Percentiles rank a stretch among this genome's conserved stretches.
Evolutionary conservation across 2,329 filamentous ascomycete species (phyloP).

Genomic region (Gaeumannomyces sp.): DNA sequence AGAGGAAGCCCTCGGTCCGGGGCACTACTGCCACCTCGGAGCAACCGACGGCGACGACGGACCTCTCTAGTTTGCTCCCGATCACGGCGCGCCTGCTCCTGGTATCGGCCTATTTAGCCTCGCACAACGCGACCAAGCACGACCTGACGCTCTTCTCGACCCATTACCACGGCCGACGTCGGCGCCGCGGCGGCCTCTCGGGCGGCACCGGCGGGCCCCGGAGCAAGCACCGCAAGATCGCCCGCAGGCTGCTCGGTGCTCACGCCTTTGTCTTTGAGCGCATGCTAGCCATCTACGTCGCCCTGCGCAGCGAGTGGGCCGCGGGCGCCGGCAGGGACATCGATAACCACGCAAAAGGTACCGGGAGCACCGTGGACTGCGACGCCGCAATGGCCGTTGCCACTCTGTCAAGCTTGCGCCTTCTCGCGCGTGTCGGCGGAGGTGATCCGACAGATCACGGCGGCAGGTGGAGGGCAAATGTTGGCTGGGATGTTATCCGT

Average conservation of each 20-base stretch:
- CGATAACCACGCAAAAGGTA: conserved; percentile 14
- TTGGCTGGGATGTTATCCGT: conserved; percentile 70
- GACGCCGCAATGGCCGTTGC: conserved; percentile 61
- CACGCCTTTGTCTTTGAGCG: conserved; percentile 73
- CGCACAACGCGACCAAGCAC: conserved; percentile 69
- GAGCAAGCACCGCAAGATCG: conserved; percentile 62
- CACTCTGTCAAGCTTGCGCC: conserved; percentile 63
- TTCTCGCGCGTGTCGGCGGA: conserved; percentile 58
- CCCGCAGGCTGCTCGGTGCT: conserved; percentile 69
- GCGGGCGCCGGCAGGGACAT: conserved; percentile 19
- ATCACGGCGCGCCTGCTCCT: conserved; percentile 69
- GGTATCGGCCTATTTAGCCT: conserved; percentile 72
- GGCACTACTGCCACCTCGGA: conserved; percentile 6
- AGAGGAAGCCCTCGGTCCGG: neutral
- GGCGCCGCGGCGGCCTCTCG: conserved; percentile 38
- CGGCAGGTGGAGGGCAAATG: conserved; percentile 71
- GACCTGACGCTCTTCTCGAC: conserved; percentile 74
- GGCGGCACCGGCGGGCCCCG: conserved; percentile 25
- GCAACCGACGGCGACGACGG: conserved; percentile 24
- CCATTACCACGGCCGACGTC: conserved; percentile 48
- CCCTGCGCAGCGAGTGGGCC: conserved; percentile 54
- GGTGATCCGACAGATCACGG: conserved; percentile 62
- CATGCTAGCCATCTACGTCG: conserved; percentile 70
- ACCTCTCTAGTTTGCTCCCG: conserved; percentile 55
- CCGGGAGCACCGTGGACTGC: conserved; percentile 35